Percentiles rank a stretch among this genome's conserved stretches.
phyloP scores from a whole-genome alignment of 139 green algal species.

The Limnomonas spitsbergensis region DNA sequence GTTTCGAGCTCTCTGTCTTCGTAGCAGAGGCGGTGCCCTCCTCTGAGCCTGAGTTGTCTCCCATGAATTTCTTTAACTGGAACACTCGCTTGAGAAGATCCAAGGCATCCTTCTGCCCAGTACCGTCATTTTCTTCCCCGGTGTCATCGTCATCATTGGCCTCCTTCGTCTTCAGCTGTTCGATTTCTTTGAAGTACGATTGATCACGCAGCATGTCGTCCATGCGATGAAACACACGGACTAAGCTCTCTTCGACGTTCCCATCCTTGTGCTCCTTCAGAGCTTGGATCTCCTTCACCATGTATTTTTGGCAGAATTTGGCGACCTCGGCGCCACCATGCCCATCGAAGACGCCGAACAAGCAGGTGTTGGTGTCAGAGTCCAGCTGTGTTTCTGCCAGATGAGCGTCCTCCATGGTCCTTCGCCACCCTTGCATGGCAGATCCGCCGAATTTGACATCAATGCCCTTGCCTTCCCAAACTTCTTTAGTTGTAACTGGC shows the following conservation, averaged over 20 bases:
- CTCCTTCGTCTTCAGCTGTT: constrained; percentile 54
- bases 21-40: not conserved
- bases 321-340: constrained; percentile 84
- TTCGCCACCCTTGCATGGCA: constrained; percentile 85
- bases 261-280: constrained; percentile 54
- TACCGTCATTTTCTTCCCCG: constrained; percentile 27
- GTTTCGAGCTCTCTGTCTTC: not conserved
- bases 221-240: constrained; percentile 77
- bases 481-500: constrained; percentile 62
- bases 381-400: constrained; percentile 47
- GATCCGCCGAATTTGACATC: constrained; percentile 61
- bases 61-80: constrained; percentile 53
- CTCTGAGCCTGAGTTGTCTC: constrained; percentile 9
- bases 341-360: constrained; percentile 91
- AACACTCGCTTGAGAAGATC: constrained; percentile 60
- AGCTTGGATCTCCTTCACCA: constrained; percentile 67
- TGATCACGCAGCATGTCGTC: constrained; percentile 40
- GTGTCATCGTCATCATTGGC: constrained; percentile 34
- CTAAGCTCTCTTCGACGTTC: constrained; percentile 59
- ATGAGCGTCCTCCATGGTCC: constrained; percentile 77
- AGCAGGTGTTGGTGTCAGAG: constrained; percentile 21
- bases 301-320: constrained; percentile 78
- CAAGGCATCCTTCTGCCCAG: constrained; percentile 45
- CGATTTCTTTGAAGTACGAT: constrained; percentile 43
- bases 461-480: constrained; percentile 50